A percentile compares a stretch with the other conserved stretches of the same genome.
Conservation (phyloP, 768 basidiomycete genomes). For the Psilocybe cubensis region DNA sequence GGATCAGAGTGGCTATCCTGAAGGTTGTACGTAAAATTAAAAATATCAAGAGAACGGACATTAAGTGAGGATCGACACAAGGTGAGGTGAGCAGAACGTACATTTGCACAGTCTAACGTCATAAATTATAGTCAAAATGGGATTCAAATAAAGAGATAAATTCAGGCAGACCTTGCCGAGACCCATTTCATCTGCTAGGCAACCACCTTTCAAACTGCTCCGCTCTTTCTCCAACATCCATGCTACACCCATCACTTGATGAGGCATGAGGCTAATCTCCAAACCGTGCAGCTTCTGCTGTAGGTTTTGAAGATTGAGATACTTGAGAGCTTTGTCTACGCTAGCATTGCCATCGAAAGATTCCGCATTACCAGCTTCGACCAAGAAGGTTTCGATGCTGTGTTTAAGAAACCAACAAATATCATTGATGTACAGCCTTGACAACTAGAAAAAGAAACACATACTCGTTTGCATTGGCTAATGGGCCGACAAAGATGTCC, state of each 20-base stretch:
- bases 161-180: constrained; percentile 53
- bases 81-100: constrained; percentile 20
- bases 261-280: constrained; percentile 65
- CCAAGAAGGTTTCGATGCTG: constrained; percentile 58
- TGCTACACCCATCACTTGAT: constrained; percentile 63
- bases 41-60: not conserved
- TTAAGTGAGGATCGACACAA: not conserved
- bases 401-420: not conserved
- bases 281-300: constrained; percentile 59
- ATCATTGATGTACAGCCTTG: not conserved
- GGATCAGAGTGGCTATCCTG: constrained; percentile 63
- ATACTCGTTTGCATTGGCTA: constrained; percentile 51
- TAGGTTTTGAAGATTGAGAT: constrained; percentile 53
- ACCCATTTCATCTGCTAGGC: constrained; percentile 60
- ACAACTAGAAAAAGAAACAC: constrained; percentile 19
- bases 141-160: not conserved
- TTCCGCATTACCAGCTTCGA: constrained; percentile 59
- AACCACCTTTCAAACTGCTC: constrained; percentile 46
- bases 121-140: not conserved
- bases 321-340: constrained; percentile 58
- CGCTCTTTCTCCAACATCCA: constrained; percentile 64
- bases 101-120: constrained; percentile 52
- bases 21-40: constrained; percentile 1
- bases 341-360: constrained; percentile 61
- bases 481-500: constrained; percentile 48